These are phyloP conservation scores for Elaeagnus macrophylla DNA, from an alignment of 306 rosid species.

Conservation along the genomic window DNA sequence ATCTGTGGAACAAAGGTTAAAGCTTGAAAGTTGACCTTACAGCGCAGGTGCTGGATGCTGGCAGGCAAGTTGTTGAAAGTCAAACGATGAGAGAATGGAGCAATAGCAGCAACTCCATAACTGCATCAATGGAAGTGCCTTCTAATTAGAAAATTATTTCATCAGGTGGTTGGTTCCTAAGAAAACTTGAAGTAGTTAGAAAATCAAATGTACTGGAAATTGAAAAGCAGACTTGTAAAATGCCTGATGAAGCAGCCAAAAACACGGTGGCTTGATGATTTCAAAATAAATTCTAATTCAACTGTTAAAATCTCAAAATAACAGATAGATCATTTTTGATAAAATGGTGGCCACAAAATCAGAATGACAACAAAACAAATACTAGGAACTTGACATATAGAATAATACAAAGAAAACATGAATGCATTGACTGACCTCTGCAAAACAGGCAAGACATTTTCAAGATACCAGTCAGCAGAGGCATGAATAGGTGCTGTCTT, in stretches of 20 bases:
- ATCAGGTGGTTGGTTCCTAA: neutral
- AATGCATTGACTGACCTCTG: conserved; percentile 49
- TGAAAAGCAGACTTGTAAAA: neutral
- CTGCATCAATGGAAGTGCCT: conserved; percentile 27
- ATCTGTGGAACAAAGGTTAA: conserved; percentile 74
- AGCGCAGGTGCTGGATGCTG: conserved; percentile 74
- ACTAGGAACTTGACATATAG: conserved; percentile 16
- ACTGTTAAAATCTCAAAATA: too few relatives aligned
- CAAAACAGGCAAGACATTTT: conserved; percentile 74
- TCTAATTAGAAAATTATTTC: neutral
- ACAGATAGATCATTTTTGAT: too few relatives aligned
- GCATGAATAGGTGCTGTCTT: conserved; percentile 83
- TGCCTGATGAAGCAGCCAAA: too few relatives aligned
- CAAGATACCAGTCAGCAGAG: conserved; percentile 78
- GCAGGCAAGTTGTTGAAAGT: conserved; percentile 65
- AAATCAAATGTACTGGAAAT: neutral
- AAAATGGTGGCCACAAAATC: too few relatives aligned
- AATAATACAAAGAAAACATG: neutral
- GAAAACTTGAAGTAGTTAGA: neutral
- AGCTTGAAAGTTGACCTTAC: conserved; percentile 89
- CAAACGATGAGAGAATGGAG: conserved; percentile 97
- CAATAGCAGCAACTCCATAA: conserved; percentile 73
- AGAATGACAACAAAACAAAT: too few relatives aligned
- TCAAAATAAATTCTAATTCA: too few relatives aligned
- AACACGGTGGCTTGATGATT: too few relatives aligned